Percentiles rank a stretch among this genome's conserved stretches.
Evolutionary conservation across 768 basidiomycete species (phyloP).

Genomic region (Lyophyllum shimeji): DNA sequence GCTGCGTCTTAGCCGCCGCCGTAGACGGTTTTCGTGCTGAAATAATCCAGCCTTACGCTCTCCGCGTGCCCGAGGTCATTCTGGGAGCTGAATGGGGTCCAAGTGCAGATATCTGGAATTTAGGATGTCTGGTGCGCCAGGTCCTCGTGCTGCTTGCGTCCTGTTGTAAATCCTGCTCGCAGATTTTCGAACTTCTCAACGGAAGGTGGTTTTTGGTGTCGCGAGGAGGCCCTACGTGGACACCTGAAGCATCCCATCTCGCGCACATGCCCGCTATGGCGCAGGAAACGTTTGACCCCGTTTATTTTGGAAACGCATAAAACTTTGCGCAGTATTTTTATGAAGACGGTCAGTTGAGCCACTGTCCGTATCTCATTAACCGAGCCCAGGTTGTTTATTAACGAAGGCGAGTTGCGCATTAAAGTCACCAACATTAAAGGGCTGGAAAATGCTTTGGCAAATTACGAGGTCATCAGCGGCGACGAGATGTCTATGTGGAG

Average conservation of each 20-base stretch:
- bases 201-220: constrained; percentile 22
- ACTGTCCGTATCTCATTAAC: not conserved
- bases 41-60: constrained; percentile 21
- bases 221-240: constrained; percentile 16
- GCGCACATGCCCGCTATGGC: constrained; percentile 16
- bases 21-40: constrained; percentile 11
- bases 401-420: constrained; percentile 1
- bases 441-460: constrained; percentile 3
- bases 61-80: constrained; percentile 30
- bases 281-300: constrained; percentile 11
- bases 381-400: not conserved
- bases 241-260: constrained; percentile 19
- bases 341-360: constrained; percentile 10
- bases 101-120: constrained; percentile 30
- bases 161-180: not conserved
- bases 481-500: constrained; percentile 6
- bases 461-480: constrained; percentile 1
- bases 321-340: constrained; percentile 12
- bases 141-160: not conserved
- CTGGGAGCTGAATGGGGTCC: constrained; percentile 22
- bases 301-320: constrained; percentile 9
- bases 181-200: constrained; percentile 25
- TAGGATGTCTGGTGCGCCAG: constrained; percentile 26
- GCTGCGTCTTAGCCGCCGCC: constrained; percentile 1
- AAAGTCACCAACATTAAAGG: not conserved